Evolutionary conservation across 148 eudicot genomes (phyloP).

Genomic region (Silene conica): DNA sequence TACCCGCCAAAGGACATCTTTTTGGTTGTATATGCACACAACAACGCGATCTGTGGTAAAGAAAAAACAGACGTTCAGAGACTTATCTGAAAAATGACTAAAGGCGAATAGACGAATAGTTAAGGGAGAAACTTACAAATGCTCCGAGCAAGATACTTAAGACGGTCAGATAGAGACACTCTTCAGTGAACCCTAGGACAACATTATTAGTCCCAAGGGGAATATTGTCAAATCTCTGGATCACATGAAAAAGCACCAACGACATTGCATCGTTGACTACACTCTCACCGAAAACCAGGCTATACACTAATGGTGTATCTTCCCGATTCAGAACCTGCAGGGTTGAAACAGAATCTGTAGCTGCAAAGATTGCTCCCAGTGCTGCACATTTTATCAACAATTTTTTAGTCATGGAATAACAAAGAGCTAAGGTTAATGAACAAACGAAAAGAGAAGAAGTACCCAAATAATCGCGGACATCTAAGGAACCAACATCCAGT

Average conservation of each 20-base stretch:
- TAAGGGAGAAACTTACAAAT: constrained; percentile 31
- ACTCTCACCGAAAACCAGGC: constrained; percentile 84
- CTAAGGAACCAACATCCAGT: constrained; percentile 51
- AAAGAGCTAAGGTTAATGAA: too few relatives aligned
- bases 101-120: too few relatives aligned
- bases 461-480: constrained; percentile 63
- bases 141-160: constrained; percentile 70
- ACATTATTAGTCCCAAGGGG: constrained; percentile 25
- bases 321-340: constrained; percentile 89
- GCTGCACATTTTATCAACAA: constrained; percentile 33
- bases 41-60: constrained; percentile 40
- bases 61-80: neutral
- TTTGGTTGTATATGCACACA: constrained; percentile 45
- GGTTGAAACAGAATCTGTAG: constrained; percentile 86
- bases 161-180: constrained; percentile 43
- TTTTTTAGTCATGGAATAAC: neutral
- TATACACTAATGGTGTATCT: constrained; percentile 68
- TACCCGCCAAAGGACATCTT: constrained; percentile 41
- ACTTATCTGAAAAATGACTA: too few relatives aligned
- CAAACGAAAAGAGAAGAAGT: constrained; percentile 10
- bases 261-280: constrained; percentile 90
- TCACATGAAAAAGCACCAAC: constrained; percentile 76
- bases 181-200: constrained; percentile 40
- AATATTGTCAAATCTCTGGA: constrained; percentile 53
- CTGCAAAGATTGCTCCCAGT: constrained; percentile 82